phyloP scores from a whole-genome alignment of 805 yeast genomes.

The Candida saitoana region DNA sequence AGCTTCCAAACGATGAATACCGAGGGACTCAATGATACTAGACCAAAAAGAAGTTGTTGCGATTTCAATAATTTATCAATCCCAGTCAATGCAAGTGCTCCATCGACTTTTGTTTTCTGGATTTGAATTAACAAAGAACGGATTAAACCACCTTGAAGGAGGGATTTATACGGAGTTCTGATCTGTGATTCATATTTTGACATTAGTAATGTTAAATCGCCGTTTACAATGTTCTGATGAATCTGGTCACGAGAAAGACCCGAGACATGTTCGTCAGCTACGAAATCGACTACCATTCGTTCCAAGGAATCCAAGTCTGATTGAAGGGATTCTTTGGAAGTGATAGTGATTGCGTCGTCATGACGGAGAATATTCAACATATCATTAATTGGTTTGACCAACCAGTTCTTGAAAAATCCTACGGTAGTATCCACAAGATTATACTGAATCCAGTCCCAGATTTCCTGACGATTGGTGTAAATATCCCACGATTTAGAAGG shows the following conservation, averaged over 20 bases:
- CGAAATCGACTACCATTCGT: conserved; percentile 79
- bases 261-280: conserved; percentile 21
- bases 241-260: conserved; percentile 29
- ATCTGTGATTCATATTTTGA: conserved; percentile 75
- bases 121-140: conserved; percentile 81
- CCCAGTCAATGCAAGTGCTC: conserved; percentile 83
- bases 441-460: conserved; percentile 52
- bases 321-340: conserved; percentile 71
- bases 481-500: conserved; percentile 45
- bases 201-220: conserved; percentile 79
- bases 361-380: conserved; percentile 79
- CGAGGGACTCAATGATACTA: conserved; percentile 85
- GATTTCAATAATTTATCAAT: conserved; percentile 85
- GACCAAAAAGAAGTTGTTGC: conserved; percentile 91
- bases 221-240: conserved; percentile 52
- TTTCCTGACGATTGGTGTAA: conserved; percentile 49
- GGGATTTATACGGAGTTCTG: conserved; percentile 59
- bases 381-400: conserved; percentile 66
- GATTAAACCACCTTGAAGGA: conserved; percentile 66
- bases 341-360: conserved; percentile 67
- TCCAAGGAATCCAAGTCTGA: conserved; percentile 79
- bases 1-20: conserved; percentile 51
- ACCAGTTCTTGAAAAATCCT: conserved; percentile 81
- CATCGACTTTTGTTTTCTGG: conserved; percentile 96
- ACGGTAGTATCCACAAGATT: conserved; percentile 59